These are phyloP conservation scores for Antrodiella citrinella DNA, from an alignment of 768 basidiomycete genomes.

Conservation along the genomic window DNA sequence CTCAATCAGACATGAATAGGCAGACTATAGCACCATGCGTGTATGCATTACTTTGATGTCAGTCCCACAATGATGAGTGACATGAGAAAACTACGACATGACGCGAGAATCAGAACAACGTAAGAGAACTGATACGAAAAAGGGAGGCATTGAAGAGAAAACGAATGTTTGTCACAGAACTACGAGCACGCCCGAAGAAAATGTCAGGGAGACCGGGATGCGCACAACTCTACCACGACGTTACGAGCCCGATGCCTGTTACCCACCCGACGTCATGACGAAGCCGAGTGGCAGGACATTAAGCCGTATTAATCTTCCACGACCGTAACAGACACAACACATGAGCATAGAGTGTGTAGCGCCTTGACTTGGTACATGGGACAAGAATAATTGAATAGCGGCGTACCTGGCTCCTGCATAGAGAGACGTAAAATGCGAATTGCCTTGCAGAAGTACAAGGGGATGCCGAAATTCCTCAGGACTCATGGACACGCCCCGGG, in stretches of 20 bases:
- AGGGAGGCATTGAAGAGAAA: conserved; percentile 2
- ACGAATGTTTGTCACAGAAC: conserved; percentile 57
- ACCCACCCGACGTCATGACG: conserved; percentile 50
- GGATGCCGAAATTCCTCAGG: background rate
- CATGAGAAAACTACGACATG: background rate
- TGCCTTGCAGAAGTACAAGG: background rate
- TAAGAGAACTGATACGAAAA: background rate
- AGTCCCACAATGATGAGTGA: background rate
- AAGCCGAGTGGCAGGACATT: conserved; percentile 36
- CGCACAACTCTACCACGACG: conserved; percentile 61
- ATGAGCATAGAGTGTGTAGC: conserved; percentile 28
- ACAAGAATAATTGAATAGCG: background rate
- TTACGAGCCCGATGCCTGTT: conserved; percentile 32
- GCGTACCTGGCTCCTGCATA: background rate
- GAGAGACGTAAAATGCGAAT: background rate
- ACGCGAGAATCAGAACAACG: background rate
- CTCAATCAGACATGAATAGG: background rate
- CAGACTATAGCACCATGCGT: background rate
- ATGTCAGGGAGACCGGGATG: conserved; percentile 19
- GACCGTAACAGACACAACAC: conserved; percentile 64
- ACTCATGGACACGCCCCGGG: background rate
- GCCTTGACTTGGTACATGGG: conserved; percentile 65
- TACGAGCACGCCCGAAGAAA: conserved; percentile 41
- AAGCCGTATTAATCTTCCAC: conserved; percentile 48
- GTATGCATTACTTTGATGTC: background rate